phyloP scores from a whole-genome alignment of 1,284 basidiomycete species.

The Cryptococcus wingfieldii region DNA sequence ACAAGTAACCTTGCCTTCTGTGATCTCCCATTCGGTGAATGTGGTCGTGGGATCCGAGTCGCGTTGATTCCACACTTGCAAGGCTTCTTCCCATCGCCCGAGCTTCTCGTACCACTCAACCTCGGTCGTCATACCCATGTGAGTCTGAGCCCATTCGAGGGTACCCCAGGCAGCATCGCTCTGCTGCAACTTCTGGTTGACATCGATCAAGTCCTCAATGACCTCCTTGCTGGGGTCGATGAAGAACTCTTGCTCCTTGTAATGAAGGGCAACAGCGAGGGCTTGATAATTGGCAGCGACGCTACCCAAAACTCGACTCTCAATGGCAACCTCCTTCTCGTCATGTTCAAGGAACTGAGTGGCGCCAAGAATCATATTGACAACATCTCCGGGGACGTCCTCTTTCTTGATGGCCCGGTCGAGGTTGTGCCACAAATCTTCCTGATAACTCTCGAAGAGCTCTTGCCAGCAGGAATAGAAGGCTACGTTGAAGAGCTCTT shows the following conservation, averaged over 20 bases:
- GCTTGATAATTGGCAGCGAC: constrained; percentile 92
- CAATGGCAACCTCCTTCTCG: constrained; percentile 92
- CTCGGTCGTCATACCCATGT: constrained; percentile 50
- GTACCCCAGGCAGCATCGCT: constrained; percentile 96
- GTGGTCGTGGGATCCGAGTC: constrained; percentile 38
- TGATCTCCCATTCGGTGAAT: constrained; percentile 67
- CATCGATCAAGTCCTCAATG: constrained; percentile 91
- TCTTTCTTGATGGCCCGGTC: constrained; percentile 79
- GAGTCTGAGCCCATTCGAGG: constrained; percentile 72
- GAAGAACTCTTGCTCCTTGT: constrained; percentile 98
- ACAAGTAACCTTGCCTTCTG: constrained; percentile 86
- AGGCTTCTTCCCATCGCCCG: constrained; percentile 92
- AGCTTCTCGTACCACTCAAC: constrained; percentile 91
- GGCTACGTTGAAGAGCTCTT: constrained; percentile 95
- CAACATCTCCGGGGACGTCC: constrained; percentile 79
- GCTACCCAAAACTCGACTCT: constrained; percentile 87
- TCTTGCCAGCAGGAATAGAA: constrained; percentile 98
- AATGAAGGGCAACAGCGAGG: constrained; percentile 96
- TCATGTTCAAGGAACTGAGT: constrained; percentile 99
- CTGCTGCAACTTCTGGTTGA: constrained; percentile 96
- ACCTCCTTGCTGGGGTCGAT: constrained; percentile 67
- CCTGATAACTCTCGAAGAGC: constrained; percentile 94
- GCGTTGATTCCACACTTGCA: constrained; percentile 63
- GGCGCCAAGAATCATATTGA: constrained; percentile 91
- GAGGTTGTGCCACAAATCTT: constrained; percentile 87